phyloP scores from a whole-genome alignment of 352 stramenopile genomes.

The Phytophthora rubi region DNA sequence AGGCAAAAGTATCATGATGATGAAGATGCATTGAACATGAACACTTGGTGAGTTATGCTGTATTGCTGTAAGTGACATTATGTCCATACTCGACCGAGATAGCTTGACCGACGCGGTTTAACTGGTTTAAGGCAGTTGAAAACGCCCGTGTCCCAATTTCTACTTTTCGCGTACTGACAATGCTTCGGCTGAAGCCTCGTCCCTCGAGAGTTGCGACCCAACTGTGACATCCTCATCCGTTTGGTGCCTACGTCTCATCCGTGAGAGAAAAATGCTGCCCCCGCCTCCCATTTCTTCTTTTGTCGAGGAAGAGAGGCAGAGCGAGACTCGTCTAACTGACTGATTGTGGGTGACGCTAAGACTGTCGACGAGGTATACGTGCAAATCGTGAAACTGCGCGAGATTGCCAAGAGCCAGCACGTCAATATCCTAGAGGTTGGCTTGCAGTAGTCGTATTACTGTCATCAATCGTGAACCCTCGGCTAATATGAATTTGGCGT shows the following conservation, averaged over 20 bases:
- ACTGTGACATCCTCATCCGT: constrained; percentile 10
- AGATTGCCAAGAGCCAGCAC: constrained; percentile 21
- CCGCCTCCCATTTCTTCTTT: constrained; percentile 24
- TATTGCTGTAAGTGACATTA: too few species aligned
- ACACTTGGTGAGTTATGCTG: too few species aligned
- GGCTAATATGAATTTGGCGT: too few species aligned
- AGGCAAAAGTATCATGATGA: too few species aligned
- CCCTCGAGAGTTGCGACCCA: background rate
- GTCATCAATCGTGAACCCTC: too few species aligned
- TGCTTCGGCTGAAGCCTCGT: constrained; percentile 8
- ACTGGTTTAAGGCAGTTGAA: constrained; percentile 2
- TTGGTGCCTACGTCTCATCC: constrained; percentile 32
- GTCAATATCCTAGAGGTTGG: constrained; percentile 34
- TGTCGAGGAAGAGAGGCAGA: constrained; percentile 17
- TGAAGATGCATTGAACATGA: too few species aligned
- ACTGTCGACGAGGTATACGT: constrained; percentile 28
- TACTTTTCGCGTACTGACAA: background rate
- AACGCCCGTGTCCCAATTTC: constrained; percentile 2
- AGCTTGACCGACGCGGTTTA: background rate
- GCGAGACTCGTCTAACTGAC: background rate
- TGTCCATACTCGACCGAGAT: too few species aligned
- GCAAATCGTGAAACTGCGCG: constrained; percentile 33
- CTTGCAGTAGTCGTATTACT: too few species aligned
- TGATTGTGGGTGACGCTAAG: constrained; percentile 27
- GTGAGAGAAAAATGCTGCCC: background rate